Conservation (phyloP, 108 stramenopile species). For the Skeletonema tropicum region DNA sequence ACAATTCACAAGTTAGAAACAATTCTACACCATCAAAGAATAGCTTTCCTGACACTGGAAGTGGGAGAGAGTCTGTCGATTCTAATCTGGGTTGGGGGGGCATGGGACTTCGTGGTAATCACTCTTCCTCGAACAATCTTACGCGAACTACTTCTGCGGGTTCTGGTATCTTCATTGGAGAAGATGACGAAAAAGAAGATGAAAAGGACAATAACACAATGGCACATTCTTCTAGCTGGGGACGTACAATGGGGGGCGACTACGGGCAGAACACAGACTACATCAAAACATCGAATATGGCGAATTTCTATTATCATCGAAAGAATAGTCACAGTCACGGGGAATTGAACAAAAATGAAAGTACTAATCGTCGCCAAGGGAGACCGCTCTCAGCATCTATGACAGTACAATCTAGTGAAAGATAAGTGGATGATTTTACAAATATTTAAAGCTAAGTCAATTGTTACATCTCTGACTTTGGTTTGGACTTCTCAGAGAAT, state of each 20-base stretch:
- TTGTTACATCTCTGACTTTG: conserved; percentile 4
- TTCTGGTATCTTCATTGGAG: conserved; percentile 81
- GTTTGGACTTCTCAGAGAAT: conserved; percentile 18
- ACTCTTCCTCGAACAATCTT: conserved; percentile 64
- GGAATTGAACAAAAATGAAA: conserved; percentile 12
- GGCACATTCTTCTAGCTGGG: conserved; percentile 27
- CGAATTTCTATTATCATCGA: conserved; percentile 88
- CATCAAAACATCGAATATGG: conserved; percentile 89
- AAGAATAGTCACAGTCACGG: conserved; percentile 33
- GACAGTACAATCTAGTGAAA: background rate
- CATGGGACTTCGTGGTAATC: conserved; percentile 82
- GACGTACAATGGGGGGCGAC: conserved; percentile 17
- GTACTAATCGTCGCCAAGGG: background rate
- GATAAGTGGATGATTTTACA: background rate
- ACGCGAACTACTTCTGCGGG: conserved; percentile 56
- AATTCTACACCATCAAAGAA: conserved; percentile 1
- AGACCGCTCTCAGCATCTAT: conserved; percentile 1
- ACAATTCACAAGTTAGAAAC: background rate
- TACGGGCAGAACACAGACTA: conserved; percentile 34
- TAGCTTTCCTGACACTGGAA: conserved; percentile 12
- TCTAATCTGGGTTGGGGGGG: conserved; percentile 79
- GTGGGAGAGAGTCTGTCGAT: conserved; percentile 28
- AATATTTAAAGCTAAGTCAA: background rate
- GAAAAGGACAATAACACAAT: conserved; percentile 7
- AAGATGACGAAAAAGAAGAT: conserved; percentile 57